Percentiles rank a stretch among this genome's conserved stretches.
Conservation (phyloP, 2,329 filamentous ascomycete genomes). For the Teratosphaeria gauchensis region DNA sequence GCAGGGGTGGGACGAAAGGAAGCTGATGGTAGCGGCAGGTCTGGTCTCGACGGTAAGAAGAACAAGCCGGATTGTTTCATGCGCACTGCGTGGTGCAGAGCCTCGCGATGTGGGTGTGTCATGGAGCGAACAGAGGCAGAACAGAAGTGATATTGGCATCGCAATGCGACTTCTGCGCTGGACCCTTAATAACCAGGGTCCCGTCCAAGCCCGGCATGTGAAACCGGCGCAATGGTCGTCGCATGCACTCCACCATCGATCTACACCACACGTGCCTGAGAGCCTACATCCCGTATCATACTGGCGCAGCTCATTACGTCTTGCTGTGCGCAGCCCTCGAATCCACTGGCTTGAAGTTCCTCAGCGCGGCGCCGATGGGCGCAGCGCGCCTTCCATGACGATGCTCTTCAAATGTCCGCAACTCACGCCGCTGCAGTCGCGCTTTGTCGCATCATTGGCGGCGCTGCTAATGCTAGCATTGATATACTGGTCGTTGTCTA, state of each 20-base stretch:
- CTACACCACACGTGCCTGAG: background rate
- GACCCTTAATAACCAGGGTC: background rate
- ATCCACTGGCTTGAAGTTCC: background rate
- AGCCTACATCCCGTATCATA: background rate
- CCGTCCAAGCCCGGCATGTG: background rate
- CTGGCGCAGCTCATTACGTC: background rate
- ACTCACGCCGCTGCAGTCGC: conserved; percentile 61
- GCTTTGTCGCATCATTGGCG: conserved; percentile 57
- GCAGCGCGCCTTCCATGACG: background rate
- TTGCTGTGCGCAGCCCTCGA: background rate
- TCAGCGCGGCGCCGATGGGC: conserved; percentile 1
- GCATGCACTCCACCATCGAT: background rate
- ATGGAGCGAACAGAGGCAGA: no score
- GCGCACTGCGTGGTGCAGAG: no score
- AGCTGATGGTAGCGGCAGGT: no score
- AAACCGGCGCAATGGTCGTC: background rate
- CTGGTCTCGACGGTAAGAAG: no score
- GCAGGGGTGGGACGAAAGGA: no score
- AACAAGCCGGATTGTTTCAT: no score
- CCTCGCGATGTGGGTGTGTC: no score
- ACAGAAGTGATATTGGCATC: no score
- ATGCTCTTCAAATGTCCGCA: conserved; percentile 35
- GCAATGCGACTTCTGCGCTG: no score
- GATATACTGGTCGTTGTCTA: conserved; percentile 52
- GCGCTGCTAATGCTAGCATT: conserved; percentile 51